These are phyloP conservation scores for Leptographium lundbergii DNA, from an alignment of 2,329 filamentous ascomycete genomes.

Conservation along the genomic window DNA sequence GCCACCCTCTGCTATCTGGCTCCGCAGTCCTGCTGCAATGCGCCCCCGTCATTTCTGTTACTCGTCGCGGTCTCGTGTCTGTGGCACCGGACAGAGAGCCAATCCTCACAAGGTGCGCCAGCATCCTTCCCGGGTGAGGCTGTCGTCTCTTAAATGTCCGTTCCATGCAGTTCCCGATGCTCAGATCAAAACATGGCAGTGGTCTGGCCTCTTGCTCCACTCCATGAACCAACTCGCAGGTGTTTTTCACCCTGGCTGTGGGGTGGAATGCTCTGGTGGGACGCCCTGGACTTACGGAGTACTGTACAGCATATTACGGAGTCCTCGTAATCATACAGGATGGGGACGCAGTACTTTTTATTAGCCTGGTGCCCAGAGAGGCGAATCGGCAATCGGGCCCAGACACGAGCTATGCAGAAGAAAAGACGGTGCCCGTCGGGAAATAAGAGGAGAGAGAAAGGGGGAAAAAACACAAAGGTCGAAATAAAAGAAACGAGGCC, in stretches of 20 bases:
- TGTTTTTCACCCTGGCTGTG: not conserved
- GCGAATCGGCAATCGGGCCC: not conserved
- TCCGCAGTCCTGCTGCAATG: not conserved
- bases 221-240: not conserved
- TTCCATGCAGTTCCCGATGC: not conserved
- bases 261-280: not conserved
- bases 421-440: no score
- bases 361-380: not conserved
- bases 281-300: not conserved
- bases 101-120: not conserved
- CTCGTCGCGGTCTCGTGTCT: not conserved
- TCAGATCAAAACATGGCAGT: not conserved
- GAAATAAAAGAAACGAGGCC: no score
- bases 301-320: not conserved
- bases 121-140: not conserved
- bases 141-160: not conserved
- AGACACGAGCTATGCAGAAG: not conserved
- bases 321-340: not conserved
- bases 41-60: not conserved
- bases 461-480: no score
- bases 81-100: not conserved
- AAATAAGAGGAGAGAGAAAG: no score
- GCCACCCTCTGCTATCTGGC: not conserved
- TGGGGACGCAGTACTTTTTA: not conserved
- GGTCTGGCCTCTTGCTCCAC: not conserved